Evolutionary conservation across 140 eudicot species (phyloP), one percentile per base, ranked within the genome.

Genomic region (Senecio squalidus): DNA sequence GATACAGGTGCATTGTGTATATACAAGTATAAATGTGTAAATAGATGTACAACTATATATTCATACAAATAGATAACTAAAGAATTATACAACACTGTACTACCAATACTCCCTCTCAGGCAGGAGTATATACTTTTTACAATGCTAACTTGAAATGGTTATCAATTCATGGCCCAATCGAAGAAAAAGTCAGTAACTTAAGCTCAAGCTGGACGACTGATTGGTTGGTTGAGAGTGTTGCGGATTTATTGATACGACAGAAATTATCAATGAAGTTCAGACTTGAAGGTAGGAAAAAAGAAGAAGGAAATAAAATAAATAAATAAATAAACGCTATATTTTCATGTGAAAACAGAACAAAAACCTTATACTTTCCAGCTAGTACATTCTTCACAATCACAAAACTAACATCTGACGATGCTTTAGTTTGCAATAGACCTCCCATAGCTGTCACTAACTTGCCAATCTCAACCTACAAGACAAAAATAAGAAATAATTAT

Each of bases 381-480:
- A 67, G 61, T 55, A 92, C 98, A 66, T 74, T 80, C 78, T 92
- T 92, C 68, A 74, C 95, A 54, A 92, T 80, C 21, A 92, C 96
- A 82, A 92, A 92, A 74, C 70, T 84, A 68, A 84, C 86, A 71
- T 87, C 98, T 14, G 71, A 69, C 17, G 96, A 84, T 52, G 83
- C 73, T 76, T 63, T 87, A 51, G 68, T 75, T 29, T 66, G 84
- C 77, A 87, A 66, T 54, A 69, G 49, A 47, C 98, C 98, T 57
- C 96, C 96, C 98, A 92, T 92, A 9, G 95, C 95, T 26, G 80
- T 67, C 45, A 91, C 94, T 72, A 86, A 60, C 78, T 86, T 83
- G 48, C 55, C 77, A 51, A 90, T 78, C 68, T 79, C 80, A 68
- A 55, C 82, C 97, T 90, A 60, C 78, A 73, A 67, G 52, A 55